phyloP scores from a whole-genome alignment of 78 protist genomes.

The Dictyostelium firmibasis region DNA sequence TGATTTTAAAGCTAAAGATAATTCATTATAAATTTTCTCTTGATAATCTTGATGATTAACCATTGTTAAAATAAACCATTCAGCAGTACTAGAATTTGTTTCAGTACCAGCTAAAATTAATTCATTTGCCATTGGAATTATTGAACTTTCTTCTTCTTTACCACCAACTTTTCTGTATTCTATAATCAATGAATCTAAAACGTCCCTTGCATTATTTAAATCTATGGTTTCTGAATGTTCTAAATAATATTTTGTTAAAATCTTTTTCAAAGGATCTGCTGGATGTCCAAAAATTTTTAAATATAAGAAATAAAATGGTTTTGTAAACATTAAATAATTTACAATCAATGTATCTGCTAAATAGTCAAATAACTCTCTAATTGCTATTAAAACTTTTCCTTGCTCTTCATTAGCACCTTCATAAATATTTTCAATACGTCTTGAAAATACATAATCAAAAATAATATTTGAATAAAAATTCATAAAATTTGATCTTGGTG shows the following conservation, averaged over 20 bases:
- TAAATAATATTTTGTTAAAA: background rate
- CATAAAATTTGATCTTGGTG: background rate
- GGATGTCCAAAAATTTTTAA: background rate
- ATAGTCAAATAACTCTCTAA: background rate
- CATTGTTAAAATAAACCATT: background rate
- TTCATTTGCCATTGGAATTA: background rate
- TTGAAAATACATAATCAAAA: constrained; percentile 3
- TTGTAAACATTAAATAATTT: background rate
- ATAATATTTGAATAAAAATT: constrained; percentile 1
- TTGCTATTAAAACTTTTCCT: background rate
- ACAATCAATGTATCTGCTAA: background rate
- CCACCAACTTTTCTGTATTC: background rate
- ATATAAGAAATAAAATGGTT: background rate
- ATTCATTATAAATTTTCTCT: background rate
- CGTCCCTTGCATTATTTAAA: constrained; percentile 8
- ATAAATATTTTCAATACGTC: constrained; percentile 9
- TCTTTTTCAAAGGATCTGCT: background rate
- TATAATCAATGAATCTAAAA: background rate
- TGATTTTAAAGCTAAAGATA: background rate
- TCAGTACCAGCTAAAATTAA: background rate
- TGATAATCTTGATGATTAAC: constrained; percentile 6
- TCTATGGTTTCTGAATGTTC: constrained; percentile 8
- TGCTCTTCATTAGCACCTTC: background rate
- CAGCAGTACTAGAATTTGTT: background rate
- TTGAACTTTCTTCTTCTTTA: background rate